Base-by-base conservation (phyloP, 208 protist genomes). In the Vickermania ingenoplastis region DNA sequence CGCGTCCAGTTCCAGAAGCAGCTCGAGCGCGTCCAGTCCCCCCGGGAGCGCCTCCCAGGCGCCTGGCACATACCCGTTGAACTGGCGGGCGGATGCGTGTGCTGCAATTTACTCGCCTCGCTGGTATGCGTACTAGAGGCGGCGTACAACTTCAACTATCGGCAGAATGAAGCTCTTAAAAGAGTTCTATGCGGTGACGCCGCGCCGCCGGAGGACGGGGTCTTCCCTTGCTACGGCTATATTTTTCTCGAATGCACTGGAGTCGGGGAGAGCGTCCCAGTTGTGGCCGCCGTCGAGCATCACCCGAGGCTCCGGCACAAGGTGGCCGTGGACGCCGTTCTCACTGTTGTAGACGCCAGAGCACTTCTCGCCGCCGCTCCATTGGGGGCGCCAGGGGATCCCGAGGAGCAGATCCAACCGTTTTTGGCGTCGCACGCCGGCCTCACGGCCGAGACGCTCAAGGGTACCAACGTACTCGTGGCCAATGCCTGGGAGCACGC, bases 161-260 rank as follows among this genome's bases (percentile, higher is more conserved):
- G 7, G 36, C 36, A 45, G 36, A n/a, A n/a, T 17, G 11, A 45
- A n/a, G n/a, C n/a, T n/a, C n/a, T n/a, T n/a, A n/a, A n/a, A n/a
- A n/a, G n/a, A n/a, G n/a, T n/a, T n/a, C 50, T 17, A 7, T 13
- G n/a, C 11, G 7, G 11, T 13, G 23, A 13, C 7, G 50, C 13
- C 22, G 45, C 14, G 17, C 49, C 13, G 25, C 14, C 53, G 22
- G 59, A 63, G 36, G 17, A 17, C 11, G 7, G 11, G 11, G 7
- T 17, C 36, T 45, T 45, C 17, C 7, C 11, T 7, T 45, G 17
- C 3, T 76, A 53, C 45, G 50, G 2, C n/a, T 72, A 72, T 31
- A 59, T 69, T 2, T 56, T 82, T 23, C 2, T 82, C 14, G 76
- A 82, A 68, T 78, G 71, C 60, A 82, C 76, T 7, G 76, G 76